Evolutionary conservation across 345 rosid genomes (phyloP), one percentile per base, ranked within the genome.

Genomic region (Melastoma malabathricum): DNA sequence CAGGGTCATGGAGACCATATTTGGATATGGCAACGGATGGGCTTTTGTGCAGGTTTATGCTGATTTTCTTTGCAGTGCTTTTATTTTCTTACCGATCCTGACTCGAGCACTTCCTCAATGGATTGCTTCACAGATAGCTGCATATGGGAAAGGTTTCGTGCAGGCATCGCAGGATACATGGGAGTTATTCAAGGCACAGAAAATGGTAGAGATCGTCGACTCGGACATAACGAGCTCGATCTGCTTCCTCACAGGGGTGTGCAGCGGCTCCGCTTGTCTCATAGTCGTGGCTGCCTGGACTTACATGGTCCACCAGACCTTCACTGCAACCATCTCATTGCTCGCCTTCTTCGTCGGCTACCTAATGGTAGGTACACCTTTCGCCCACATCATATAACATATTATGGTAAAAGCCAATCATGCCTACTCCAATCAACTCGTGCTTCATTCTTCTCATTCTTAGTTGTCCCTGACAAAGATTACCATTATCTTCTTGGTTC

Each of bases 121-220:
- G 31, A 27, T 27, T 3, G 31, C 31, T 27, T 3, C 31, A 27
- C 6, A 93, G 99, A 72, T 85, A 73, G 94, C 95, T 49, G 86
- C 94, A 4, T 88, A 83, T 47, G 97, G 99, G 44, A 93, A 93
- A 68, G 84, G 85, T 15, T 93, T 93, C 57, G 99, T 88, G 68
- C 71, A 58, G 65, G 97, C 99, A 22, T 88, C 99, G 34, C 84
- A 78, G 55, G 99, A 93, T 57, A 81, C 94, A 0, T 93, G 99
- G 97, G 71, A 54, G 52, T 79, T 81, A 17, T 88, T 88, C 48
- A 68, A 72, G 66, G 70, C 69, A 58, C 76, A 41, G 49, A 58
- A 75, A 22, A 83, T 93, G 78, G 94, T 51, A 59, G 1, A 16
- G 34, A 78, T 88, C 1, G 81, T 93, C 7, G 97, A 88, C 54